A percentile compares a stretch with the other conserved stretches of the same genome.
Evolutionary conservation across 371 early-diverging fungal genomes (phyloP).

Genomic region (Apophysomyces ossiformis): DNA sequence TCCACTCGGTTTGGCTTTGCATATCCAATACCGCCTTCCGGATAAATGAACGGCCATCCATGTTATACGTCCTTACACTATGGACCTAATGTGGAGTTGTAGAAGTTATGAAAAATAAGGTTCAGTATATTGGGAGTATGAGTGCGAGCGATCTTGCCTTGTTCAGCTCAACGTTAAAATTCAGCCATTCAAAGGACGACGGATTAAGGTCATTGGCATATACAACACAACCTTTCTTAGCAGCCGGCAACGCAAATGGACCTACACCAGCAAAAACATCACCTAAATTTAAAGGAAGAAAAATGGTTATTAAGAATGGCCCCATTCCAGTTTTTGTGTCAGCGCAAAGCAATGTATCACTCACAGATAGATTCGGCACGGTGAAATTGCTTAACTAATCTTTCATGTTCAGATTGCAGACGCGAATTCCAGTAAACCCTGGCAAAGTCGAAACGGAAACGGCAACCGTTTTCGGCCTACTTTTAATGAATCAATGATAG

Average conservation of each 20-base stretch:
- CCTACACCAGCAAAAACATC: constrained; percentile 99
- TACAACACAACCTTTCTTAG: constrained; percentile 79
- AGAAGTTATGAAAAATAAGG: neutral
- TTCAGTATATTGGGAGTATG: neutral
- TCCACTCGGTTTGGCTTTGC: constrained; percentile 38
- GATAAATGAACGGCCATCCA: constrained; percentile 92
- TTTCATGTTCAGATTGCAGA: constrained; percentile 91
- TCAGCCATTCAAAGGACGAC: constrained; percentile 76
- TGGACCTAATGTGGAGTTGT: constrained; percentile 17
- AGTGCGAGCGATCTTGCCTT: constrained; percentile 58
- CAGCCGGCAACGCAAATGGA: constrained; percentile 96
- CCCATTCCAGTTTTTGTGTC: no score
- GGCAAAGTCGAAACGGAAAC: constrained; percentile 92
- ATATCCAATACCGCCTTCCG: constrained; percentile 62
- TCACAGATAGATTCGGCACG: constrained; percentile 72
- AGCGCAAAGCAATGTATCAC: neutral
- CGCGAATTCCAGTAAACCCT: constrained; percentile 99
- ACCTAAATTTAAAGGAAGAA: constrained; percentile 33
- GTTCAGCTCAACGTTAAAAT: constrained; percentile 79
- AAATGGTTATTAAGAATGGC: neutral
- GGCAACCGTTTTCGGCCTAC: constrained; percentile 87
- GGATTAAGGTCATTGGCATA: constrained; percentile 99
- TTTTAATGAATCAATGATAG: neutral
- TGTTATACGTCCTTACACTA: constrained; percentile 75
- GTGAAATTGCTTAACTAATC: constrained; percentile 78